A percentile compares a stretch with the other conserved stretches of the same genome.
These are phyloP conservation scores for Pythium aristosporum DNA, from an alignment of 352 stramenopile genomes.

Conservation along the genomic window DNA sequence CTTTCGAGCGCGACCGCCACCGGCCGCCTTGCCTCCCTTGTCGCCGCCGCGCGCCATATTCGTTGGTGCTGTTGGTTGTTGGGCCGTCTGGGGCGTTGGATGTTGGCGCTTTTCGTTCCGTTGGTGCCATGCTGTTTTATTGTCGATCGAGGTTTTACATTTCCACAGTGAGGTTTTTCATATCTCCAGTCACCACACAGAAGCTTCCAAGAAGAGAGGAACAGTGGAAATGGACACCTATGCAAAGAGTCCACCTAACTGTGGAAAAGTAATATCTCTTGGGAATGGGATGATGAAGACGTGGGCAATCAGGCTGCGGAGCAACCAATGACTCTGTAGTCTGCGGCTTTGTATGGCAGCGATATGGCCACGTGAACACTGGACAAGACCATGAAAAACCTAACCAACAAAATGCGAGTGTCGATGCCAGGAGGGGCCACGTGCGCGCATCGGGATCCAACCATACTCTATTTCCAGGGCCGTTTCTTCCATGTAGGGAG, in stretches of 20 bases:
- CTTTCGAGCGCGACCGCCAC: constrained; percentile 44
- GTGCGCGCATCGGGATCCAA: neutral
- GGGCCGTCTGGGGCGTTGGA: neutral
- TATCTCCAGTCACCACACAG: constrained; percentile 8
- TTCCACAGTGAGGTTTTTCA: constrained; percentile 23
- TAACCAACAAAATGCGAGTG: no score
- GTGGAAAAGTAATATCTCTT: no score
- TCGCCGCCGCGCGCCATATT: constrained; percentile 31
- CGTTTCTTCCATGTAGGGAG: neutral
- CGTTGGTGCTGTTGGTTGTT: constrained; percentile 4
- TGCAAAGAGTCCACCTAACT: neutral
- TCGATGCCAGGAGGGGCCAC: no score
- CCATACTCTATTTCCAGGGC: constrained; percentile 25
- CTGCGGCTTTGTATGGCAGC: no score
- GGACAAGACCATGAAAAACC: no score
- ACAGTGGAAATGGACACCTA: neutral
- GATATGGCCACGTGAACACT: no score
- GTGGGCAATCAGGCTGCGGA: no score
- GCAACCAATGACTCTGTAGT: no score
- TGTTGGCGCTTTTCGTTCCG: constrained; percentile 9
- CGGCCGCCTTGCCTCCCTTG: constrained; percentile 52
- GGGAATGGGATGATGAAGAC: no score
- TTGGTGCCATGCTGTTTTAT: constrained; percentile 15
- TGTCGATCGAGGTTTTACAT: constrained; percentile 21
- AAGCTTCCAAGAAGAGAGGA: constrained; percentile 19